These are phyloP conservation scores for Withania somnifera DNA, from an alignment of 305 asterid species.

Conservation along the genomic window DNA sequence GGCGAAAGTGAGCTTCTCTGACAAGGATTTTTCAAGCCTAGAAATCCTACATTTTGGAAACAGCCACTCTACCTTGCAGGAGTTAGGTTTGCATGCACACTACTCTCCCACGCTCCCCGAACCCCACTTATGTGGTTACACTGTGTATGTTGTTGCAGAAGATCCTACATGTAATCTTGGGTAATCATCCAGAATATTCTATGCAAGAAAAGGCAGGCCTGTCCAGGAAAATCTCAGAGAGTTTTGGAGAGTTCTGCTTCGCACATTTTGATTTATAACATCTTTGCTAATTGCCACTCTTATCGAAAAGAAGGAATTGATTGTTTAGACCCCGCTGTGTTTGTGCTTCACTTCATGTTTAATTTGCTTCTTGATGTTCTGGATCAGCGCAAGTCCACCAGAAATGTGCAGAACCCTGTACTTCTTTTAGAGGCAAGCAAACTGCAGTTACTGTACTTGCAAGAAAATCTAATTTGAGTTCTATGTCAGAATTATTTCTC, in stretches of 20 bases:
- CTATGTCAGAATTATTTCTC: no score
- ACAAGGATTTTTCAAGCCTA: no score
- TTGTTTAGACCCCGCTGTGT: not conserved
- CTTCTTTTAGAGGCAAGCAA: no score
- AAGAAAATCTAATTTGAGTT: no score
- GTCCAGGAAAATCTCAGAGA: no score
- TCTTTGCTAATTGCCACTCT: not conserved
- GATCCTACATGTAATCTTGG: not conserved
- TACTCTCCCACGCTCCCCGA: no score
- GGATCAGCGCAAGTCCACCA: not conserved
- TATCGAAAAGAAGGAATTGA: not conserved
- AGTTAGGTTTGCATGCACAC: no score
- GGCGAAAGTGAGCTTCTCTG: not conserved
- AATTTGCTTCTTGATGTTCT: not conserved
- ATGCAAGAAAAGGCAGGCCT: not conserved
- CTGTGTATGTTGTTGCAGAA: no score
- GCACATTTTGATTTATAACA: not conserved
- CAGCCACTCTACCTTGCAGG: no score
- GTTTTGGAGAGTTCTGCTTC: not conserved
- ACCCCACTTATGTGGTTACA: no score
- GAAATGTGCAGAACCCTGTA: not conserved
- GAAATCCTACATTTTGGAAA: no score
- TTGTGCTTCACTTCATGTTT: not conserved
- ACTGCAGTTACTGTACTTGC: no score
- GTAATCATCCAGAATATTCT: not conserved